These are phyloP conservation scores for Mrakia frigida DNA, from an alignment of 768 basidiomycete species.

Conservation along the genomic window DNA sequence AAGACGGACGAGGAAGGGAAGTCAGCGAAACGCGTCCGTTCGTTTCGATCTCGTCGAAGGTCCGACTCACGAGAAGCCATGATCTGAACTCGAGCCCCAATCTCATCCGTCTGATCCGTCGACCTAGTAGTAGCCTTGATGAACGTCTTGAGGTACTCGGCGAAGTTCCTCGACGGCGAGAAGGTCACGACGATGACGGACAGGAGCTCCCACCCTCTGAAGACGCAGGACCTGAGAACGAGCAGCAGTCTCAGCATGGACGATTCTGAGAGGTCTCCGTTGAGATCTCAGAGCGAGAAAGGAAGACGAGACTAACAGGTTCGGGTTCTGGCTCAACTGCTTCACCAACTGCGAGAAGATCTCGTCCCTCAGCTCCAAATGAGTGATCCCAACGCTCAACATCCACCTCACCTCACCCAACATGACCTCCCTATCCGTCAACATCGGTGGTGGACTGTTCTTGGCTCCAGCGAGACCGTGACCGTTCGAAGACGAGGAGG, in stretches of 20 bases:
- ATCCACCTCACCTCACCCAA: constrained; percentile 85
- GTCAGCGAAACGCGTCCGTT: background rate
- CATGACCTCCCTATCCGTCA: constrained; percentile 38
- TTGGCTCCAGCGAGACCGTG: constrained; percentile 5
- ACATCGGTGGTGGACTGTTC: constrained; percentile 38
- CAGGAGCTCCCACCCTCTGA: constrained; percentile 88
- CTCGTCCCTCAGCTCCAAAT: constrained; percentile 84
- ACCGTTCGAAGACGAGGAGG: background rate
- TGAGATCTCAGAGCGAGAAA: background rate
- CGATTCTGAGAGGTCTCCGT: too few relatives aligned
- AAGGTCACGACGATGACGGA: constrained; percentile 88
- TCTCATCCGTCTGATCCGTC: constrained; percentile 14
- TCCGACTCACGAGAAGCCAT: constrained; percentile 65
- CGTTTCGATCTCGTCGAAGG: background rate
- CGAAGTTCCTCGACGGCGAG: constrained; percentile 88
- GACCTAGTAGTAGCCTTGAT: constrained; percentile 51
- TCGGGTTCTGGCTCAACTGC: constrained; percentile 77
- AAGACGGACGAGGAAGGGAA: background rate
- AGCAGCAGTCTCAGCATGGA: too few relatives aligned
- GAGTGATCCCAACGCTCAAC: constrained; percentile 66
- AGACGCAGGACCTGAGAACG: constrained; percentile 63
- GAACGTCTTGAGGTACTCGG: constrained; percentile 74
- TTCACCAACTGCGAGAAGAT: constrained; percentile 91
- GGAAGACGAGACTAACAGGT: constrained; percentile 54
- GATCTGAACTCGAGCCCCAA: constrained; percentile 6